Evolutionary conservation across 192 early-diverging fungal genomes (phyloP), one percentile per base, ranked within the genome.

Genomic region (Umbelopsis isabellina): DNA sequence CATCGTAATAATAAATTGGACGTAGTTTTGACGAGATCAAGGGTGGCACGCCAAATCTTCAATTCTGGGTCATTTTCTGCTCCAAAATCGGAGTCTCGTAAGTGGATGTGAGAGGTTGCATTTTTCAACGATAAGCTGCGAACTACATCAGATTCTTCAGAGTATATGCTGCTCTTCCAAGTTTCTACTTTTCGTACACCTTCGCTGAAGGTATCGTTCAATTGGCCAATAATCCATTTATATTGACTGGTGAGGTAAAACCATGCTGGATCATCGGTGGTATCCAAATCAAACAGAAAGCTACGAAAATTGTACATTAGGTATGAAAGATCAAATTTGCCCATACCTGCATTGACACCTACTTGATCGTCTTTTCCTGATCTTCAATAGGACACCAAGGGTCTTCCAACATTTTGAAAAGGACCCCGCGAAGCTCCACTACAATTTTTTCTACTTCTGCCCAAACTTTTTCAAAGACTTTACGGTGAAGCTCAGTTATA

Each of bases 401-500:
- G 68, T 94, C 91, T 13, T 84, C 86, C 61, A 99, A 78, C 72
- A 91, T 86, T 50, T 84, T 83, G 45, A 92, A 90, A 70, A 99
- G 79, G 10, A 90, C 87, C n/a, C 86, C 83, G 51, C 90, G 82
- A 18, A 96, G 74, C 65, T 85, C 82, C 1, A 84, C 85, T 7
- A 97, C 89, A 72, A 94, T 94, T 35, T 89, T 85, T 50, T 93
- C 91, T 10, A 97, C 95, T 75, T 97, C 96, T 0, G 76, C 81
- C 97, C 97, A 99, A 41, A 99, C 93, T 69, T 93, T 91, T 67
- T 96, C 94, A 85, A 99, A 97, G 16, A 99, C 94, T 61, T 83
- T 86, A 50, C 86, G 85, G 51, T 80, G 79, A 21, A 73, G 46
- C 33, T 80, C 72, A 2, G 78, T 75, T 6, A 74, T 47, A 9